Base-by-base conservation (phyloP, 208 protist genomes). In the Acanthamoeba castellanii region DNA sequence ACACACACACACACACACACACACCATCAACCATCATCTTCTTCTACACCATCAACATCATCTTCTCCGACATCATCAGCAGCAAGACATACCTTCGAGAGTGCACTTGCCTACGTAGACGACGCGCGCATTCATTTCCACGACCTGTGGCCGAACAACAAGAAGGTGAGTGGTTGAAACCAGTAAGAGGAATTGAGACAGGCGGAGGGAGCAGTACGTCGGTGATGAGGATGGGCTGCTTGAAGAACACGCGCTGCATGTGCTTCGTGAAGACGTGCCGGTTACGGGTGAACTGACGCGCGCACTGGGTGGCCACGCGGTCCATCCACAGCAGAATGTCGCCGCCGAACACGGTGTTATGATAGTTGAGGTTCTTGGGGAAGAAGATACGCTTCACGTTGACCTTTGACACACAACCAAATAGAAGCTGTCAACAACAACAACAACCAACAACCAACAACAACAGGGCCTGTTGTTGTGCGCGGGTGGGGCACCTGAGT, bases 61-160 rank as follows among this genome's bases (percentile, higher is more conserved):
- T 34, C 22, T n/a, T 34, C 9, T 81, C 9, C 22, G 9, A 81
- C 32, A 34, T n/a, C n/a, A n/a, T n/a, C 9, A 45, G 52, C 8
- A 88, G n/a, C 42, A 55, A 18, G 76, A 50, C 47, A 18, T 7
- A 89, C 82, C 82, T 89, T 91, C 85, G 34, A 91, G 85, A 3
- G 85, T 91, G 85, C 57, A 70, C 55, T 91, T 91, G 11, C 85
- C 85, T 22, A 91, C 85, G n/a, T 91, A 91, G 18, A 91, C 85
- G 5, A 91, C 61, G 13, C 61, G 25, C 1, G 85, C 85, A 1
- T 37, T 45, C 85, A 91, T 91, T 30, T 91, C 85, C 13, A 91
- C 85, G 34, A 66, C 32, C 85, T 84, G 45, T 22, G 16, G 5
- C 6, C n/a, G 34, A 6, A 42, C 68, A 76, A 76, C 8, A 27